A percentile compares a stretch with the other conserved stretches of the same genome.
These are phyloP conservation scores for Boletus pseudo-olivaceus DNA, from an alignment of 768 basidiomycete species.

Conservation along the genomic window DNA sequence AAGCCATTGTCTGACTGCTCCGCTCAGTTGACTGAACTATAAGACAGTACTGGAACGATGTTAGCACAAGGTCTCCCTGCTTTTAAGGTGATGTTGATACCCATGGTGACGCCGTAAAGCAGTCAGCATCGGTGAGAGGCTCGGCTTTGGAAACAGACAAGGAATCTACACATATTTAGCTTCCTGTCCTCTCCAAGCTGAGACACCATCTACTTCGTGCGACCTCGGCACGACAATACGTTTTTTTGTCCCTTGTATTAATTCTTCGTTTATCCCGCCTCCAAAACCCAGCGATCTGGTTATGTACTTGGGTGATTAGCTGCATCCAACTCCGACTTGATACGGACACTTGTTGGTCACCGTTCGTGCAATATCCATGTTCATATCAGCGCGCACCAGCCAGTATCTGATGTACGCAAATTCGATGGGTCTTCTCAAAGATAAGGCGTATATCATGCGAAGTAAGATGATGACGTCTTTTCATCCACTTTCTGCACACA, in stretches of 20 bases:
- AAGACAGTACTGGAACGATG: neutral
- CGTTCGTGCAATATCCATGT: constrained; percentile 7
- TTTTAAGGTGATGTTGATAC: constrained; percentile 4
- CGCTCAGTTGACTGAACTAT: neutral
- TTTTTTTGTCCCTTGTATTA: constrained; percentile 1
- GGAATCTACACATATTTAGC: constrained; percentile 13
- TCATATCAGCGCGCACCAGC: constrained; percentile 1
- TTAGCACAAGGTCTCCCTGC: neutral
- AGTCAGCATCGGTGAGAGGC: constrained; percentile 3
- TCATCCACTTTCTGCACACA: constrained; percentile 1
- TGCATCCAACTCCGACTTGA: constrained; percentile 15
- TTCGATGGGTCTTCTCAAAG: neutral
- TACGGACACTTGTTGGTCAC: neutral
- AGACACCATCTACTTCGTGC: constrained; percentile 1
- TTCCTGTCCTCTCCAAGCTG: neutral
- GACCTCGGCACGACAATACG: neutral
- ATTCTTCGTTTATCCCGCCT: constrained; percentile 4
- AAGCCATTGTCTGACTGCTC: neutral
- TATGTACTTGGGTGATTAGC: constrained; percentile 1
- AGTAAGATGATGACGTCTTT: constrained; percentile 1
- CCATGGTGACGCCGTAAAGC: constrained; percentile 13
- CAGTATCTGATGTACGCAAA: neutral
- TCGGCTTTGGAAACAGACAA: constrained; percentile 4
- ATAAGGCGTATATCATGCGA: constrained; percentile 3
- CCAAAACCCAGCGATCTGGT: constrained; percentile 3